Conservation (phyloP, 768 basidiomycete species). For the Amanita thiersii region DNA sequence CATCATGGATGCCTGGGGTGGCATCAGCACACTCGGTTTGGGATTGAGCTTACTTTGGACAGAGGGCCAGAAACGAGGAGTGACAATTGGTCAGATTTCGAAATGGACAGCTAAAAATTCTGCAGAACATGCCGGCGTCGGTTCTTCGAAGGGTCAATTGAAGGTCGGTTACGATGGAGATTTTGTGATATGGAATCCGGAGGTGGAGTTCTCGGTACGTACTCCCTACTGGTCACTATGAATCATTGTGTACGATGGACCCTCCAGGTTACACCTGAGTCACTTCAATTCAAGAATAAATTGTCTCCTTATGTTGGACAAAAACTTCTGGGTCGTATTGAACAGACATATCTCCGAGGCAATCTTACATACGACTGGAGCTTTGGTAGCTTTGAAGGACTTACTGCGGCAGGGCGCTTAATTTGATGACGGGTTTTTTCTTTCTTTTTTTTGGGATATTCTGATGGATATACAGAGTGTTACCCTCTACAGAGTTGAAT, state of each 20-base stretch:
- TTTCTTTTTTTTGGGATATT: background rate
- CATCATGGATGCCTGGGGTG: conserved; percentile 91
- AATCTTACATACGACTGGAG: conserved; percentile 47
- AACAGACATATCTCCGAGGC: conserved; percentile 77
- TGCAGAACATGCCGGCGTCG: conserved; percentile 75
- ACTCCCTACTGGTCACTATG: background rate
- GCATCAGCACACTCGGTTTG: conserved; percentile 85
- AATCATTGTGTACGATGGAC: too few relatives aligned
- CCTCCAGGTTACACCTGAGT: conserved; percentile 75
- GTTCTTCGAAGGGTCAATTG: conserved; percentile 62
- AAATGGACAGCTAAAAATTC: conserved; percentile 71
- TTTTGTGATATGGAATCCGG: conserved; percentile 70
- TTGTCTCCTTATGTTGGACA: conserved; percentile 83
- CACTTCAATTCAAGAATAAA: conserved; percentile 88
- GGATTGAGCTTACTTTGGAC: conserved; percentile 89
- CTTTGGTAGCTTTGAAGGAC: background rate
- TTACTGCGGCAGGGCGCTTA: background rate
- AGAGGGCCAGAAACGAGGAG: conserved; percentile 54
- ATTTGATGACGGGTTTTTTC: background rate
- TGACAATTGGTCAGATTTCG: conserved; percentile 53
- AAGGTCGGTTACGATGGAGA: conserved; percentile 77
- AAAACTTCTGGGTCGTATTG: conserved; percentile 60
- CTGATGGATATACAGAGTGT: background rate
- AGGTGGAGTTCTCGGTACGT: conserved; percentile 31
- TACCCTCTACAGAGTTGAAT: too few relatives aligned